Conservation (phyloP, 768 basidiomycete genomes). For the Collybiopsis luxurians region DNA sequence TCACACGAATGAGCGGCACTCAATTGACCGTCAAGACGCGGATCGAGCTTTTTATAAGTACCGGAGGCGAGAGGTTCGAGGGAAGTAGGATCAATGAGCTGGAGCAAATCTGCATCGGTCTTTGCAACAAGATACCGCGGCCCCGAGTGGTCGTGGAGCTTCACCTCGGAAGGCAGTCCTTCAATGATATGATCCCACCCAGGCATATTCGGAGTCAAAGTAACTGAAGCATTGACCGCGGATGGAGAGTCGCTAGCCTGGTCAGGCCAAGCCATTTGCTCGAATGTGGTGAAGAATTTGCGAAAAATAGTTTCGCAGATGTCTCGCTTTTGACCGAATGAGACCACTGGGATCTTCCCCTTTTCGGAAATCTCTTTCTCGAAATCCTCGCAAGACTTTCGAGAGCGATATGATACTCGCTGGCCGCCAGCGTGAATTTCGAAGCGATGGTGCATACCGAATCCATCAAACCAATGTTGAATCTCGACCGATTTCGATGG, state of each 20-base stretch:
- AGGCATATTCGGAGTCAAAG: slow-evolving; percentile 19
- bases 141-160: neutral
- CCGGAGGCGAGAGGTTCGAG: slow-evolving; percentile 31
- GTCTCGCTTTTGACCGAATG: slow-evolving; percentile 20
- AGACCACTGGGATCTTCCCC: slow-evolving; percentile 7
- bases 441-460: slow-evolving; percentile 37
- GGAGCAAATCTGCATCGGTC: slow-evolving; percentile 26
- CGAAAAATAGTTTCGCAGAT: slow-evolving; percentile 22
- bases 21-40: slow-evolving; percentile 28
- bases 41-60: slow-evolving; percentile 26
- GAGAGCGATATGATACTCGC: slow-evolving; percentile 30
- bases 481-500: slow-evolving; percentile 18
- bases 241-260: neutral
- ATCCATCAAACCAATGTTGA: slow-evolving; percentile 40
- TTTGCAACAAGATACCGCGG: slow-evolving; percentile 26
- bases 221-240: slow-evolving; percentile 15
- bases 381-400: slow-evolving; percentile 24
- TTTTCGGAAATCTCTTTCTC: slow-evolving; percentile 22
- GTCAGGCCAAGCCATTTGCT: neutral
- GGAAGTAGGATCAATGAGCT: slow-evolving; percentile 32
- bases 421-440: slow-evolving; percentile 27
- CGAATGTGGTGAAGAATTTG: slow-evolving; percentile 20
- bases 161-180: neutral
- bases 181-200: slow-evolving; percentile 9
- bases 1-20: slow-evolving; percentile 35